These are phyloP conservation scores for Solanum appendiculatum DNA, from an alignment of 257 asterid species.

Conservation along the genomic window DNA sequence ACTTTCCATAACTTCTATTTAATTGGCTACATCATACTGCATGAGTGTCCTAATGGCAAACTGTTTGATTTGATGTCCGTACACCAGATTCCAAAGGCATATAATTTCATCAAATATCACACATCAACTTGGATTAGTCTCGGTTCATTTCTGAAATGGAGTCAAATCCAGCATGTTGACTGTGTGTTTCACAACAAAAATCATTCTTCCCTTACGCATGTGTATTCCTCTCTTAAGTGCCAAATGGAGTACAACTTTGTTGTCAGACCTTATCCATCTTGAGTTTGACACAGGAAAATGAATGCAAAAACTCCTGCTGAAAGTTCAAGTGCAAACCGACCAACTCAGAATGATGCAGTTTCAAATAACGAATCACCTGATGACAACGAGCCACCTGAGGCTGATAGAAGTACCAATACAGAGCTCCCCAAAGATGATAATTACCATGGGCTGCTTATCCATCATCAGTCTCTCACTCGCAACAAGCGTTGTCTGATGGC, in stretches of 20 bases:
- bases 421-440: conserved; percentile 25
- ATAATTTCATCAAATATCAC: background rate
- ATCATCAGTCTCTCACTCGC: conserved; percentile 80
- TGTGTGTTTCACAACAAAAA: background rate
- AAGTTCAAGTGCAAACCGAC: background rate
- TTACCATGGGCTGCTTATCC: conserved; percentile 84
- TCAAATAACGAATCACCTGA: conserved; percentile 3
- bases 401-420: background rate
- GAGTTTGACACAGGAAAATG: conserved; percentile 1
- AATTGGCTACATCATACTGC: background rate
- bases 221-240: background rate
- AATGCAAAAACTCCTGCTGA: background rate
- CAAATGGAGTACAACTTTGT: background rate
- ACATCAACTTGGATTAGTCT: background rate
- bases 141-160: background rate
- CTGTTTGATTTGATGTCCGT: background rate
- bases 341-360: background rate
- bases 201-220: background rate
- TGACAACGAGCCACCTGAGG: background rate
- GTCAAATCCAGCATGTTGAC: background rate
- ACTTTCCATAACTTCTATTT: background rate
- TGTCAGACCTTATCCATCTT: background rate
- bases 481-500: conserved; percentile 94
- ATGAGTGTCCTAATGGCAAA: background rate
- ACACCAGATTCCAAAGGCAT: background rate